Percentiles rank a stretch among this genome's conserved stretches.
Conservation (phyloP, 306 rosid species). For the Medicago lupulina region DNA sequence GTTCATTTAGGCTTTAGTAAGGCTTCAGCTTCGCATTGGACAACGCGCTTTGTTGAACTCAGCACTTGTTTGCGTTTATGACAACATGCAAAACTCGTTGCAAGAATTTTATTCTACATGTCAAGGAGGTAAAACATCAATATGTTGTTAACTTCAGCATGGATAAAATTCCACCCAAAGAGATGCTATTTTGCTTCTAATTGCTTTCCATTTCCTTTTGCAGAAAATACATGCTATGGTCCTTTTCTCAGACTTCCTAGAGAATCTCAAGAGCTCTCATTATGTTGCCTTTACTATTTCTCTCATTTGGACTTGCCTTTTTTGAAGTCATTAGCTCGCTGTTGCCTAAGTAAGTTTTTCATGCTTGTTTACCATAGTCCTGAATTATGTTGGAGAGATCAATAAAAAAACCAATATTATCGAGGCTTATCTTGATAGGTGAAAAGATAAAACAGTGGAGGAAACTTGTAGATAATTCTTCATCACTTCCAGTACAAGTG, state of each 20-base stretch:
- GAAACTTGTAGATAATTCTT: conserved; percentile 27
- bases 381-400: too few relatives aligned
- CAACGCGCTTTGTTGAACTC: conserved; percentile 62
- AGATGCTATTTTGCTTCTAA: conserved; percentile 39
- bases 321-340: conserved; percentile 65
- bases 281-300: conserved; percentile 74
- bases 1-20: conserved; percentile 62
- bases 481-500: background rate
- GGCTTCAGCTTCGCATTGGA: conserved; percentile 72
- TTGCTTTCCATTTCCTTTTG: conserved; percentile 42
- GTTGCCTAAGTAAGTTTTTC: conserved; percentile 80
- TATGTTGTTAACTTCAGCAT: conserved; percentile 20
- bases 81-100: conserved; percentile 62
- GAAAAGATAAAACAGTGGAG: background rate
- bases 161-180: background rate
- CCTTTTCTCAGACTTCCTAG: conserved; percentile 81
- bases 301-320: conserved; percentile 65
- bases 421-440: too few relatives aligned
- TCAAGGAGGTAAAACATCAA: conserved; percentile 62
- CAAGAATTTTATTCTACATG: conserved; percentile 55
- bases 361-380: background rate
- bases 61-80: conserved; percentile 59
- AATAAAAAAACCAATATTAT: too few relatives aligned
- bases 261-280: conserved; percentile 76
- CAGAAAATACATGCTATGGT: conserved; percentile 66